A percentile compares a stretch with the other conserved stretches of the same genome.
Evolutionary conservation across 2,329 filamentous ascomycete species (phyloP).

Genomic region (Dryadomyces quercivorus): DNA sequence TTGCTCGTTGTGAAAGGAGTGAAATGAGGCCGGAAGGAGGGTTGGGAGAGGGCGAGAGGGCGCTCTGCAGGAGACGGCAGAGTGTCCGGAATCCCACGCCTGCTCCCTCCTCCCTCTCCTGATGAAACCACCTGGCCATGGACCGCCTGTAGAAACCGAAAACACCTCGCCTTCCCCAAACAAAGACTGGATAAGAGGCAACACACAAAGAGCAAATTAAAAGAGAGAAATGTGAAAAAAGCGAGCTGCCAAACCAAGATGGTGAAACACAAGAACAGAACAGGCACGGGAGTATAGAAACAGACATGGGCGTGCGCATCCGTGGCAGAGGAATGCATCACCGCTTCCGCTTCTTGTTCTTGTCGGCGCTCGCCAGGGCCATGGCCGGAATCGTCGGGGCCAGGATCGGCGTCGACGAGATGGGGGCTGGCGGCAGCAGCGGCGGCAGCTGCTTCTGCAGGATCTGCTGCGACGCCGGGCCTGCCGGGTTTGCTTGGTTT

Average conservation of each 20-base stretch:
- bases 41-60: background rate
- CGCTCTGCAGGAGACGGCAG: background rate
- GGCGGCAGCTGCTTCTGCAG: conserved; percentile 11
- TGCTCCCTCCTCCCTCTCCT: background rate
- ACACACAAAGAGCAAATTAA: background rate
- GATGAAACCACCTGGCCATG: background rate
- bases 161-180: conserved; percentile 1
- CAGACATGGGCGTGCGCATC: background rate
- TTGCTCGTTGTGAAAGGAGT: conserved; percentile 4
- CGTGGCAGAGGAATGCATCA: conserved; percentile 14
- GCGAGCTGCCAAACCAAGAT: background rate
- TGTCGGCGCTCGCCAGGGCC: conserved; percentile 25
- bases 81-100: background rate
- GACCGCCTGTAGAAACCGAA: conserved; percentile 1
- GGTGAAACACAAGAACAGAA: background rate
- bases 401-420: conserved; percentile 22
- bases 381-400: conserved; percentile 10
- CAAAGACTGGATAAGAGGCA: background rate
- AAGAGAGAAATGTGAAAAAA: background rate
- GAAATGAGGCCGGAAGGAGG: background rate
- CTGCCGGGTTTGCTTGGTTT: background rate
- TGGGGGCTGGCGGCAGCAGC: conserved; percentile 32
- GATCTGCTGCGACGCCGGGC: background rate
- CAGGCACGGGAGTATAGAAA: background rate
- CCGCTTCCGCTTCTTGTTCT: conserved; percentile 52